Conservation (phyloP, 805 yeast species). For the Candida arabinofermentans region DNA sequence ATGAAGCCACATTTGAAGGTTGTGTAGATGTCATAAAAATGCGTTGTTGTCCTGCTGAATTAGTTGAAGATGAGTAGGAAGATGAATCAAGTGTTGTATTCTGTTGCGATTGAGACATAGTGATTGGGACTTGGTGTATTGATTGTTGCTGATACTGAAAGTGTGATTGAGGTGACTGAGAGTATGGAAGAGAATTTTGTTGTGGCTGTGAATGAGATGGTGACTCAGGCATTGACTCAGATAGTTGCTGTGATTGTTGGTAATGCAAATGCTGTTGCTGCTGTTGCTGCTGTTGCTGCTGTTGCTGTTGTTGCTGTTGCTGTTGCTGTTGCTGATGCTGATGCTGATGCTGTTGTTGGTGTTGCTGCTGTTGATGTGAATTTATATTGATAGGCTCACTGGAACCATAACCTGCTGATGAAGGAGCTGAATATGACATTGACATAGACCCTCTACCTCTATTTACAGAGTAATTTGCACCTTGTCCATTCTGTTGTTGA, state of each 20-base stretch:
- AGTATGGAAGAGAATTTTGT: neutral
- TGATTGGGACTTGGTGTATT: neutral
- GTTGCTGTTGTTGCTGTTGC: neutral
- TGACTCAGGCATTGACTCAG: neutral
- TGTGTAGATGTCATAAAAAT: conserved; percentile 11
- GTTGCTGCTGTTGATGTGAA: conserved; percentile 2
- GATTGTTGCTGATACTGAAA: neutral
- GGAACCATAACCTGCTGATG: conserved; percentile 5
- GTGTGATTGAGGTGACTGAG: neutral
- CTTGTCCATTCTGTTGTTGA: conserved; percentile 15
- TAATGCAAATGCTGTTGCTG: neutral
- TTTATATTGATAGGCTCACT: conserved; percentile 13
- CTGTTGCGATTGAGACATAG: conserved; percentile 3
- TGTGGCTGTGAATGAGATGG: neutral
- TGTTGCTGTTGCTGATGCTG: conserved; percentile 1
- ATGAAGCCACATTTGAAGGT: conserved; percentile 17
- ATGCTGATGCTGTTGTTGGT: conserved; percentile 5
- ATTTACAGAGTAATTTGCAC: conserved; percentile 4
- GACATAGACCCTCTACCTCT: conserved; percentile 7
- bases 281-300: neutral
- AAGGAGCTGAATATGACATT: conserved; percentile 5
- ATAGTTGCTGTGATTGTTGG: neutral
- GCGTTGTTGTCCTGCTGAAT: conserved; percentile 6
- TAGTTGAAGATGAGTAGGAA: conserved; percentile 6
- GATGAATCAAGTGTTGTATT: conserved; percentile 6